These are phyloP conservation scores for Colletotrichum costaricense DNA, from an alignment of 2,329 filamentous ascomycete genomes.

Conservation along the genomic window DNA sequence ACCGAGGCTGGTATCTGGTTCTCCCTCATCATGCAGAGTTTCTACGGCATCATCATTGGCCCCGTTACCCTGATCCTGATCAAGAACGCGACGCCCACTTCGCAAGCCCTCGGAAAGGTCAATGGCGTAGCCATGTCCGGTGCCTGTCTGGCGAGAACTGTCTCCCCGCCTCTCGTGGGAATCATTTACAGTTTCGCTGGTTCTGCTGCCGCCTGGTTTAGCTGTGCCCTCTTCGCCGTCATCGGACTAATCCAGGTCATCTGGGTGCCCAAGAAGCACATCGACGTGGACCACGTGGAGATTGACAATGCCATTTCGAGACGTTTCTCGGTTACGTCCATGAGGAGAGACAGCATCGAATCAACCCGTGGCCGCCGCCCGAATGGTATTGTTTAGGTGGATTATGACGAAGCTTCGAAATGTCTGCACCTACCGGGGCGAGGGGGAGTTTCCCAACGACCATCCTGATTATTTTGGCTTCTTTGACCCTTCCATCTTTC, in stretches of 20 bases:
- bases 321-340: constrained; percentile 20
- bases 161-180: constrained; percentile 76
- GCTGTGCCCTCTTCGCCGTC: constrained; percentile 40
- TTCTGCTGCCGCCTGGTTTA: constrained; percentile 55
- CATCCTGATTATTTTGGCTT: not conserved
- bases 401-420: not conserved
- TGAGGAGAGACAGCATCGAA: constrained; percentile 24
- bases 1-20: constrained; percentile 73
- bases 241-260: constrained; percentile 32
- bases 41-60: constrained; percentile 76
- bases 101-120: constrained; percentile 73
- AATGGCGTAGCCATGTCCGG: constrained; percentile 79
- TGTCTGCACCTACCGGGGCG: not conserved
- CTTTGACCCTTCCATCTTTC: not conserved
- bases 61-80: constrained; percentile 77
- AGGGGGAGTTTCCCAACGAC: not conserved
- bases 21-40: constrained; percentile 73
- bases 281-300: constrained; percentile 40
- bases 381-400: not conserved
- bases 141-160: constrained; percentile 76
- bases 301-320: constrained; percentile 25
- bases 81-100: constrained; percentile 76
- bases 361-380: constrained; percentile 13
- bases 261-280: constrained; percentile 32
- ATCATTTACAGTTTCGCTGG: constrained; percentile 73